Conservation (phyloP, 495 filamentous ascomycete genomes). For the Hypomontagnella monticulosa region DNA sequence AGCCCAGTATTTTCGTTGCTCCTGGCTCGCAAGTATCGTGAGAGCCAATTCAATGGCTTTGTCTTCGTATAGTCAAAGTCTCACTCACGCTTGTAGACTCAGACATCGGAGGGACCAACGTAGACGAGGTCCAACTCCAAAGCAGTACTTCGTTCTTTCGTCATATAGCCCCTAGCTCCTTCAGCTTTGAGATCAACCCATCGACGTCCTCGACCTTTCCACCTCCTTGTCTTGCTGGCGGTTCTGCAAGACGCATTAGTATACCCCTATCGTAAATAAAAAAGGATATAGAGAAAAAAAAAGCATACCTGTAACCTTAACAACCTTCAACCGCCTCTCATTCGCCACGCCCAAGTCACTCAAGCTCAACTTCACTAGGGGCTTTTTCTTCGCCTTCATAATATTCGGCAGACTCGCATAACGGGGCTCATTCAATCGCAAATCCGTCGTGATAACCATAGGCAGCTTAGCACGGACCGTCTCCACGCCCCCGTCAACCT, state of each 20-base stretch:
- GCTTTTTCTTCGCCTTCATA: slow-evolving; percentile 99
- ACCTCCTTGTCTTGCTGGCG: slow-evolving; percentile 86
- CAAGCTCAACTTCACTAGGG: slow-evolving; percentile 87
- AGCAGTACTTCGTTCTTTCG: slow-evolving; percentile 14
- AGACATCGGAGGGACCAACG: background rate
- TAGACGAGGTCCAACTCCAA: background rate
- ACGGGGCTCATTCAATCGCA: slow-evolving; percentile 92
- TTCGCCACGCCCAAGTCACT: slow-evolving; percentile 81
- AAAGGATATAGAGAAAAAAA: slow-evolving; percentile 15
- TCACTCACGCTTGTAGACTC: background rate
- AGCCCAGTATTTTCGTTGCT: background rate
- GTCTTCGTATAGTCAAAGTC: background rate
- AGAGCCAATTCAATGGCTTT: background rate
- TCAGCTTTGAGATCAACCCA: slow-evolving; percentile 88
- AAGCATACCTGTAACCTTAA: slow-evolving; percentile 82
- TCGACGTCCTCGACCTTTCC: slow-evolving; percentile 98
- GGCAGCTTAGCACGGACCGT: slow-evolving; percentile 85
- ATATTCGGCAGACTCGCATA: slow-evolving; percentile 97
- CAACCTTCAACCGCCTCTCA: slow-evolving; percentile 79
- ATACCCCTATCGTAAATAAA: slow-evolving; percentile 1
- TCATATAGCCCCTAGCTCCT: slow-evolving; percentile 93
- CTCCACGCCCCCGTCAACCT: slow-evolving; percentile 96
- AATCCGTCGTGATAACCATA: slow-evolving; percentile 92
- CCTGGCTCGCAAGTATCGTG: background rate
- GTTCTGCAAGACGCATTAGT: slow-evolving; percentile 67